Evolutionary conservation across 495 filamentous ascomycete species (phyloP).

Genomic region (Daldinia concentrica): DNA sequence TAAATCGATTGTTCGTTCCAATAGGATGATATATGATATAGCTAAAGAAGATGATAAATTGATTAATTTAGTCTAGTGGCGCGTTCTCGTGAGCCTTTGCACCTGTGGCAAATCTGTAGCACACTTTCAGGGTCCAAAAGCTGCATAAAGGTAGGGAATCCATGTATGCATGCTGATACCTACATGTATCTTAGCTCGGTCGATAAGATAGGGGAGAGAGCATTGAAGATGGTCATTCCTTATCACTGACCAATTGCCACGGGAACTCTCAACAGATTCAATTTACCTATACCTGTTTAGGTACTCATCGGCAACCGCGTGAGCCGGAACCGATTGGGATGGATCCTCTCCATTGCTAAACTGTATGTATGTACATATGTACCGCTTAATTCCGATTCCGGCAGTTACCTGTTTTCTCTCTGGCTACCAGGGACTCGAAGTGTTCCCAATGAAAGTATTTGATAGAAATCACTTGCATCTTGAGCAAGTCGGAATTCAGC

Average conservation of each 20-base stretch:
- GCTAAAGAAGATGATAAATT: neutral
- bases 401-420: conserved; percentile 1
- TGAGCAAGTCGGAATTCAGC: neutral
- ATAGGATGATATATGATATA: neutral
- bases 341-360: conserved; percentile 8
- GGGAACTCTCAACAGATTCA: conserved; percentile 29
- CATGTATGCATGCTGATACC: conserved; percentile 11
- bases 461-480: neutral
- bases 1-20: neutral
- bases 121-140: conserved; percentile 38
- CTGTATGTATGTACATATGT: conserved; percentile 1
- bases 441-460: neutral
- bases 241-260: conserved; percentile 39
- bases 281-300: conserved; percentile 35
- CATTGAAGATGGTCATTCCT: conserved; percentile 15
- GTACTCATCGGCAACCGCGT: conserved; percentile 42
- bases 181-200: conserved; percentile 9
- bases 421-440: neutral
- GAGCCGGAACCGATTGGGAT: conserved; percentile 39
- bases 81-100: neutral
- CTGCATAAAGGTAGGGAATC: conserved; percentile 33
- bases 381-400: conserved; percentile 5
- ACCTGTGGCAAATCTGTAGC: conserved; percentile 10
- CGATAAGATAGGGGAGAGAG: conserved; percentile 28
- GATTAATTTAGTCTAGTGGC: neutral